phyloP scores from a whole-genome alignment of 805 yeast genomes.

The Ogataea angusta region DNA sequence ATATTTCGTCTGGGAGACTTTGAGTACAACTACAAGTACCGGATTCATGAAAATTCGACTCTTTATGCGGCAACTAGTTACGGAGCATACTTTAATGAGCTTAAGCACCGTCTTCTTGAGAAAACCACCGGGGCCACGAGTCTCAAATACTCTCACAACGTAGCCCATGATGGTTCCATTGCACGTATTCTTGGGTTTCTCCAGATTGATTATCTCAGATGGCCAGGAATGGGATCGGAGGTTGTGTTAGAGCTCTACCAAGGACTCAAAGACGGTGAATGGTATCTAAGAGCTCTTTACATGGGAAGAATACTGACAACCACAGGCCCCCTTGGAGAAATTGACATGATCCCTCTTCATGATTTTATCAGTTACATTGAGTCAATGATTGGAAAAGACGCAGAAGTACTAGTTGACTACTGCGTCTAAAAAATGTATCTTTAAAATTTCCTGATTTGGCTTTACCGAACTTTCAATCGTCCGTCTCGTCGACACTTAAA shows the following conservation, averaged over 20 bases:
- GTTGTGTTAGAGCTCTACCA: slow-evolving; percentile 38
- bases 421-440: slow-evolving; percentile 4
- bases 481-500: slow-evolving; percentile 36
- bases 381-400: slow-evolving; percentile 17
- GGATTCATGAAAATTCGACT: slow-evolving; percentile 34
- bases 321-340: slow-evolving; percentile 19
- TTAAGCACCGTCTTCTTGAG: slow-evolving; percentile 29
- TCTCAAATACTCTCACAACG: slow-evolving; percentile 37
- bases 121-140: slow-evolving; percentile 29
- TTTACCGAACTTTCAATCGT: background rate
- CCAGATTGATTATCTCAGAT: slow-evolving; percentile 34
- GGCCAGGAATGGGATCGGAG: slow-evolving; percentile 51
- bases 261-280: slow-evolving; percentile 20
- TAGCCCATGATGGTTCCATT: slow-evolving; percentile 43
- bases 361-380: slow-evolving; percentile 18
- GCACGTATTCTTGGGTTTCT: slow-evolving; percentile 35
- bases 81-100: slow-evolving; percentile 39
- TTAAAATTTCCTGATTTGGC: background rate
- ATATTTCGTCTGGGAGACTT: slow-evolving; percentile 43
- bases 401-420: slow-evolving; percentile 12
- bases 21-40: slow-evolving; percentile 41
- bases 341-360: slow-evolving; percentile 18
- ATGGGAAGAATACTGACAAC: slow-evolving; percentile 26
- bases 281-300: slow-evolving; percentile 37
- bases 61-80: slow-evolving; percentile 32